A percentile compares a stretch with the other conserved stretches of the same genome.
Conservation (phyloP, 345 rosid species). For the Aurinia saxatilis region DNA sequence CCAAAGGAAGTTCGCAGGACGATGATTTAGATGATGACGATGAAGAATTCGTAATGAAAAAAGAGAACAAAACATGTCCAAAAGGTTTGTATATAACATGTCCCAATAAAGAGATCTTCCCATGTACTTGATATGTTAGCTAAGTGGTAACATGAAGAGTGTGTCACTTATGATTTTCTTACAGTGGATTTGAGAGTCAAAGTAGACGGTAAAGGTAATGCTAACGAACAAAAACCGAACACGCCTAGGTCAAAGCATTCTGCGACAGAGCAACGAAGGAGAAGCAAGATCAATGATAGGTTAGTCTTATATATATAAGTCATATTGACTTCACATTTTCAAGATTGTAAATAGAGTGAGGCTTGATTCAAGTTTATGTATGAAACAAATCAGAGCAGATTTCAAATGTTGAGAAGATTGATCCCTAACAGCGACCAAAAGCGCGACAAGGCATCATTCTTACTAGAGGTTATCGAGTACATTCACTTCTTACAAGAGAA, state of each 20-base stretch:
- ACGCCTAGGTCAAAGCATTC: conserved; percentile 93
- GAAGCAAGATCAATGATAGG: conserved; percentile 94
- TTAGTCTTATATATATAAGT: conserved; percentile 11
- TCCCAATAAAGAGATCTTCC: background rate
- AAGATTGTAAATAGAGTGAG: background rate
- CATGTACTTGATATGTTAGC: background rate
- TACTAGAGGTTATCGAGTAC: conserved; percentile 85
- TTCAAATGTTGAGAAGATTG: conserved; percentile 68
- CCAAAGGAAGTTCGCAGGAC: conserved; percentile 46
- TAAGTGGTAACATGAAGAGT: background rate
- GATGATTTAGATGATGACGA: conserved; percentile 60
- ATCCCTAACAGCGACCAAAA: conserved; percentile 82
- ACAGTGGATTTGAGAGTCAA: conserved; percentile 53
- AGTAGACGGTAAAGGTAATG: conserved; percentile 45
- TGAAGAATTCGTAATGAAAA: conserved; percentile 42
- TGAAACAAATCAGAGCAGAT: conserved; percentile 40
- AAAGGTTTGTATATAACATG: conserved; percentile 33
- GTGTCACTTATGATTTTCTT: background rate
- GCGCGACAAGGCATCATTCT: conserved; percentile 85
- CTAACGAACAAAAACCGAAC: conserved; percentile 54
- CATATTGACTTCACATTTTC: background rate
- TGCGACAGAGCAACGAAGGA: conserved; percentile 86
- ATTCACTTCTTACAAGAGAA: conserved; percentile 76
- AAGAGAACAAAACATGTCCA: conserved; percentile 34
- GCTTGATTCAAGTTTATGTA: background rate